A percentile compares a stretch with the other conserved stretches of the same genome.
These are phyloP conservation scores for Hypoxylon sp. DNA, from an alignment of 2,329 filamentous ascomycete genomes.

Conservation along the genomic window DNA sequence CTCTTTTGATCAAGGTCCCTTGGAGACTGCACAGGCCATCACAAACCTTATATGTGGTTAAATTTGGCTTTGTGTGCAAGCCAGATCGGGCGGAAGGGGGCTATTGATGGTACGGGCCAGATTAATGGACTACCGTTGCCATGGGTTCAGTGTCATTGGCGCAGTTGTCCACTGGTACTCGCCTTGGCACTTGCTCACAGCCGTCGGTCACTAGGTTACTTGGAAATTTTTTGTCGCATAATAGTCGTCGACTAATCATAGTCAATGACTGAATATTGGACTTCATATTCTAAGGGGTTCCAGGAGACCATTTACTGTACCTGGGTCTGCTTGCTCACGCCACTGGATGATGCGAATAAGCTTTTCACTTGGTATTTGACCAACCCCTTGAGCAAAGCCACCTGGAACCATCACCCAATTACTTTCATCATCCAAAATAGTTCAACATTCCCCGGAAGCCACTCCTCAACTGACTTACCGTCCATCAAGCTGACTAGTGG, in stretches of 20 bases:
- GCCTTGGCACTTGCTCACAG: not conserved
- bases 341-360: not conserved
- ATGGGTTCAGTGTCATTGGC: not conserved
- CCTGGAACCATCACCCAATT: not conserved
- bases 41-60: not conserved
- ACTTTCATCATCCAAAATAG: not conserved
- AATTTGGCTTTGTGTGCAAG: not conserved
- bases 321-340: not conserved
- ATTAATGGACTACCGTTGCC: not conserved
- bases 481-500: not conserved
- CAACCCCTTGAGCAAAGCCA: not conserved
- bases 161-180: not conserved
- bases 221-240: not conserved
- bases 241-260: not conserved
- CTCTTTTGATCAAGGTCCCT: not conserved
- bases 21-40: not conserved
- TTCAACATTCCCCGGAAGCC: not conserved
- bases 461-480: not conserved
- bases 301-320: not conserved
- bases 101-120: not conserved
- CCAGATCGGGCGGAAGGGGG: not conserved
- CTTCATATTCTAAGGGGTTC: not conserved
- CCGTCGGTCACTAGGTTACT: not conserved
- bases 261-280: not conserved
- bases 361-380: not conserved